Percentiles rank a stretch among this genome's conserved stretches.
Evolutionary conservation across 2,329 filamentous ascomycete genomes (phyloP).

Genomic region (Exophiala spinifera): DNA sequence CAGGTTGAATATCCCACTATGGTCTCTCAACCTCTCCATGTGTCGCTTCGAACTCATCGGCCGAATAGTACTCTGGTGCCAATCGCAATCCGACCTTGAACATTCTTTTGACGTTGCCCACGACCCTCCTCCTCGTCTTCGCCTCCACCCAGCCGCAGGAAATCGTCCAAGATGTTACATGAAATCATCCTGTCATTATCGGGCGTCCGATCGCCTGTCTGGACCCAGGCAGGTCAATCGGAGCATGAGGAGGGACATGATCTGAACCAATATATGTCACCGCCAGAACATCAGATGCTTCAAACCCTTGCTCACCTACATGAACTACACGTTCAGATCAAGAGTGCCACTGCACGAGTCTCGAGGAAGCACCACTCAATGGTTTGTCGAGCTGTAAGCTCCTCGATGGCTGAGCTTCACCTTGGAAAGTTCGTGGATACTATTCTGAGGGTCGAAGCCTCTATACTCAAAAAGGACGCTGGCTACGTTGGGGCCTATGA

Average conservation of each 20-base stretch:
- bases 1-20: conserved; percentile 8
- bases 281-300: conserved; percentile 79
- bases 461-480: conserved; percentile 72
- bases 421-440: conserved; percentile 77
- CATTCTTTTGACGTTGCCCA: conserved; percentile 10
- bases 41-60: conserved; percentile 48
- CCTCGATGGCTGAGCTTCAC: conserved; percentile 70
- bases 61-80: conserved; percentile 43
- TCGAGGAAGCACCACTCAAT: conserved; percentile 70
- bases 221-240: conserved; percentile 50
- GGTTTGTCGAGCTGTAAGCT: conserved; percentile 83
- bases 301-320: conserved; percentile 73
- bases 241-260: conserved; percentile 48
- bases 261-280: conserved; percentile 57
- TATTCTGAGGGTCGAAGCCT: conserved; percentile 77
- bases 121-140: conserved; percentile 14
- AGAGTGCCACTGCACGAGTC: conserved; percentile 64
- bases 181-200: conserved; percentile 96
- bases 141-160: not conserved
- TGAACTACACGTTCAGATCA: conserved; percentile 70
- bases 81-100: conserved; percentile 31
- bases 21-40: conserved; percentile 34
- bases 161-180: conserved; percentile 74
- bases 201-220: conserved; percentile 85
- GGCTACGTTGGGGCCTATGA: conserved; percentile 84